Conservation (phyloP, 2,329 filamentous ascomycete species). For the Zasmidium citrigriseum region DNA sequence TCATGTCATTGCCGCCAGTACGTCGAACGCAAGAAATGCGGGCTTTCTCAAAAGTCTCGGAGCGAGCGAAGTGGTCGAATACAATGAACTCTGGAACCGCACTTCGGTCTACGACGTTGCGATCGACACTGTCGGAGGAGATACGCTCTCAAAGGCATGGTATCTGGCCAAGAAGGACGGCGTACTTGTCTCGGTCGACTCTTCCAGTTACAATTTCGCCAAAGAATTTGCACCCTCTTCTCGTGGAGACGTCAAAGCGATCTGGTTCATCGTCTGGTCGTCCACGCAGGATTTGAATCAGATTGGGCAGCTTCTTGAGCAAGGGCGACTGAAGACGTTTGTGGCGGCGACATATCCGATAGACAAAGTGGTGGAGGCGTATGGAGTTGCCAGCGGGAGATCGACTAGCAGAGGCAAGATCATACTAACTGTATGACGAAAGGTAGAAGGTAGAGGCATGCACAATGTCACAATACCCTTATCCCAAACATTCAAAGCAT, state of each 20-base stretch:
- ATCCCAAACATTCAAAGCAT: too few species aligned
- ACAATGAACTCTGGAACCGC: slow-evolving; percentile 22
- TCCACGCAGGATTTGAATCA: neutral
- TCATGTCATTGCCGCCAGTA: slow-evolving; percentile 39
- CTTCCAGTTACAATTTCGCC: slow-evolving; percentile 23
- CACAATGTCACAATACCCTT: too few species aligned
- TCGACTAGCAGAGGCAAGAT: neutral
- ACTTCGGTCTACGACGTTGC: slow-evolving; percentile 12
- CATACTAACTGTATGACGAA: neutral
- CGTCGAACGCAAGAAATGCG: slow-evolving; percentile 30
- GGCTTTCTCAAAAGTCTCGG: slow-evolving; percentile 36
- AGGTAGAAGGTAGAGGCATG: too few species aligned
- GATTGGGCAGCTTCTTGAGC: neutral
- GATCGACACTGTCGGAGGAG: slow-evolving; percentile 12
- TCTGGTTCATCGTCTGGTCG: neutral
- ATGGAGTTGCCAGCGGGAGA: neutral
- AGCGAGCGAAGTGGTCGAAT: slow-evolving; percentile 42
- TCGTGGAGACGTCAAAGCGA: neutral
- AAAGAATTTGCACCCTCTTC: neutral
- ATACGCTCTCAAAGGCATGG: neutral
- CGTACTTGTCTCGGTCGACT: slow-evolving; percentile 6
- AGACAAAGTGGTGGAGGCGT: neutral
- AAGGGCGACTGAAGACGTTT: neutral
- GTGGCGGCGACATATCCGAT: neutral
- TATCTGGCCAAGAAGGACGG: neutral